Conservation (phyloP, 176 grass and related monocot species). For the Cenchrus fungigraminus region DNA sequence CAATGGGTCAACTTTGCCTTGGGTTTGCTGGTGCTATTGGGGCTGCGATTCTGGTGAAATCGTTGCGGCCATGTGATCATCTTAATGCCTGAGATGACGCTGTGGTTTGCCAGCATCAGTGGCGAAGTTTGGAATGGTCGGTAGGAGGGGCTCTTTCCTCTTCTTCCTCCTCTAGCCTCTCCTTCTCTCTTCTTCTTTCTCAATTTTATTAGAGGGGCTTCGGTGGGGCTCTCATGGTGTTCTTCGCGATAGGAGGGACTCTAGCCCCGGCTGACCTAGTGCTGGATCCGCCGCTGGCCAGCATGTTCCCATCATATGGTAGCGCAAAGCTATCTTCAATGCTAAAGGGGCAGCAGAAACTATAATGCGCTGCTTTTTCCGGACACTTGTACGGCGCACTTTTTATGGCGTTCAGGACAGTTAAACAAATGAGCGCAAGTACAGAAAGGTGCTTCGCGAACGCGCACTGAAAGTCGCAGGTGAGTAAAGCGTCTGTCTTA, state of each 20-base stretch:
- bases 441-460: slow-evolving; percentile 36
- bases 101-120: slow-evolving; percentile 18
- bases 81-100: neutral
- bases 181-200: no score
- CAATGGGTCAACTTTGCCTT: neutral
- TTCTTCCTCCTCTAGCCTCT: no score
- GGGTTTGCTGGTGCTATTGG: neutral
- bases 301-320: slow-evolving; percentile 12
- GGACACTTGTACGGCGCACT: slow-evolving; percentile 41
- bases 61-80: neutral
- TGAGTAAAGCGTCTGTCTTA: slow-evolving; percentile 12
- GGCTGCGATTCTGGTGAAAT: slow-evolving; percentile 4
- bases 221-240: no score
- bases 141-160: no score
- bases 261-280: no score
- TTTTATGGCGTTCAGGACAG: slow-evolving; percentile 41
- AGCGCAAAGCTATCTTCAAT: slow-evolving; percentile 26
- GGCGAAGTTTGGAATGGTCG: no score
- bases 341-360: slow-evolving; percentile 29
- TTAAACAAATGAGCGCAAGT: slow-evolving; percentile 34
- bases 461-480: neutral
- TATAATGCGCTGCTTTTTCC: slow-evolving; percentile 31
- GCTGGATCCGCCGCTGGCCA: no score
- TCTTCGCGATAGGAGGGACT: no score
- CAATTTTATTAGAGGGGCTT: no score